Percentiles rank a stretch among this genome's conserved stretches.
Conservation (phyloP, 305 asterid species). For the Ajuga reptans region DNA sequence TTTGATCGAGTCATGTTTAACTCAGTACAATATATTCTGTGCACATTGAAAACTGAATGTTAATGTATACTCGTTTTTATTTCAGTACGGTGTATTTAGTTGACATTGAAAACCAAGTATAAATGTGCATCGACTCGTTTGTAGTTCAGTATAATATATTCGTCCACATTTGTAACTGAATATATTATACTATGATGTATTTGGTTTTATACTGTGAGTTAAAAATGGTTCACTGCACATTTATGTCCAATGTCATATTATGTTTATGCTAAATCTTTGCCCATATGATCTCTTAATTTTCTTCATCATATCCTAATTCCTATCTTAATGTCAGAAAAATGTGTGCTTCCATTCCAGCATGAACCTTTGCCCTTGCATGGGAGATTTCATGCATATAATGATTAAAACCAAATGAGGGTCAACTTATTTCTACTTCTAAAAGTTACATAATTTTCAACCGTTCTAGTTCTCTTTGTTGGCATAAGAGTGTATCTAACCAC, state of each 20-base stretch:
- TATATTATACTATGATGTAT: background rate
- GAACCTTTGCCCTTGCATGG: background rate
- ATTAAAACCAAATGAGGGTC: background rate
- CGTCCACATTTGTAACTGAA: background rate
- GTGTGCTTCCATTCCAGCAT: background rate
- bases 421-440: conserved; percentile 6
- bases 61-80: too few relatives aligned
- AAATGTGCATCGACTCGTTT: background rate
- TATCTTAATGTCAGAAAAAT: background rate
- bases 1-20: too few relatives aligned
- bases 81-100: too few relatives aligned
- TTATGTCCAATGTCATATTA: background rate
- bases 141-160: background rate
- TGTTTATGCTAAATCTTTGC: background rate
- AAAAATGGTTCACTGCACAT: background rate
- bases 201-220: background rate
- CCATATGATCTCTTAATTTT: background rate
- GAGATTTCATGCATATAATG: conserved; percentile 1
- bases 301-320: background rate
- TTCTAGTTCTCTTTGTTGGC: background rate
- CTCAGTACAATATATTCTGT: too few relatives aligned
- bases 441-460: conserved; percentile 7
- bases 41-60: too few relatives aligned
- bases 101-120: too few relatives aligned
- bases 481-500: background rate